Conservation (phyloP, 129 eudicot species). For the Artemisia annua region DNA sequence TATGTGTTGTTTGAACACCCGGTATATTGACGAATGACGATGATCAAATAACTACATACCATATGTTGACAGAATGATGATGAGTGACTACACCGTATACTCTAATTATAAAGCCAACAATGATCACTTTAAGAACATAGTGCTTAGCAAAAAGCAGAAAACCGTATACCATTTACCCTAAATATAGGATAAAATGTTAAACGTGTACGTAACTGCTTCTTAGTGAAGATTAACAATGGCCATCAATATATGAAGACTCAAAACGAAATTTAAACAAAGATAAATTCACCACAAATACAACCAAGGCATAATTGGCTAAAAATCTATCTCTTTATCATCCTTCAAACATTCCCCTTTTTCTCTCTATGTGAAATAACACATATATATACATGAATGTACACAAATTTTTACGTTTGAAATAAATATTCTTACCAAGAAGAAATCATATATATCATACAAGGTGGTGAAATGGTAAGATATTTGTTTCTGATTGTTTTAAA, state of each 20-base stretch:
- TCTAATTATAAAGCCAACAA: no score
- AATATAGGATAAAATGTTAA: constrained; percentile 7
- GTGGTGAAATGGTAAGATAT: constrained; percentile 33
- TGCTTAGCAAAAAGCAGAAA: no score
- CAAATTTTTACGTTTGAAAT: not conserved
- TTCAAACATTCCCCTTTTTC: constrained; percentile 27
- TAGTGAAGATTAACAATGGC: constrained; percentile 29
- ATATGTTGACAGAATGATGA: no score
- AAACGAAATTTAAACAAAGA: not conserved
- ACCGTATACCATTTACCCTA: not conserved
- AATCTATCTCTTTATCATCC: constrained; percentile 14
- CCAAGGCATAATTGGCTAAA: constrained; percentile 3
- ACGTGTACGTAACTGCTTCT: constrained; percentile 5
- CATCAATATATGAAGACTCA: constrained; percentile 14
- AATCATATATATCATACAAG: constrained; percentile 14
- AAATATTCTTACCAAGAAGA: constrained; percentile 17
- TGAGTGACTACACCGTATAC: no score
- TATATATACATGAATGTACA: not conserved
- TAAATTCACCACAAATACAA: constrained; percentile 10
- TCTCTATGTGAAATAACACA: not conserved
- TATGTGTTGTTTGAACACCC: no score
- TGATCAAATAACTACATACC: no score
- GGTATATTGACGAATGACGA: no score
- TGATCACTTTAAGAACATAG: no score
- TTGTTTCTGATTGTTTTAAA: constrained; percentile 17